Evolutionary conservation across 768 basidiomycete genomes (phyloP).

Genomic region (Trametes cubensis): DNA sequence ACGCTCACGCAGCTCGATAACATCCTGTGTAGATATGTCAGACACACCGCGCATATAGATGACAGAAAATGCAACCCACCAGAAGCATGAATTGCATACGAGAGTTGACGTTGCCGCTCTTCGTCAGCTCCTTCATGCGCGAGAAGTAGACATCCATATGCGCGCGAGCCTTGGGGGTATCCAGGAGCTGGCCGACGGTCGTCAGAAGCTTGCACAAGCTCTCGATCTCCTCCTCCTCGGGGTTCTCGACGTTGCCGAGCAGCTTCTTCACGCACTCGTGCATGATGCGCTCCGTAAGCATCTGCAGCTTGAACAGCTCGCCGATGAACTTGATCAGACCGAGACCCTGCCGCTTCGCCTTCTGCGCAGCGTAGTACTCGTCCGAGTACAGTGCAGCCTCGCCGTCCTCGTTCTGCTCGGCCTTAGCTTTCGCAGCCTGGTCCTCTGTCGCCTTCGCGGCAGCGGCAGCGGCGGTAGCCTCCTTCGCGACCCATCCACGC

Average conservation of each 20-base stretch:
- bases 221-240: conserved; percentile 98
- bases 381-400: conserved; percentile 87
- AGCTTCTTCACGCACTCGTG: conserved; percentile 98
- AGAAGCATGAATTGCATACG: conserved; percentile 96
- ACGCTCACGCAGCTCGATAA: conserved; percentile 83
- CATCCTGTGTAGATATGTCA: conserved; percentile 57
- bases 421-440: conserved; percentile 71
- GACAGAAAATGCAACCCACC: conserved; percentile 50
- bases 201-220: conserved; percentile 89
- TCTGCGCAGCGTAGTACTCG: conserved; percentile 93
- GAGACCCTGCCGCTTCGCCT: conserved; percentile 95
- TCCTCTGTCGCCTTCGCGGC: conserved; percentile 86
- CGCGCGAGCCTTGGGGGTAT: conserved; percentile 76
- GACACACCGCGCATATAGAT: conserved; percentile 7
- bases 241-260: conserved; percentile 89
- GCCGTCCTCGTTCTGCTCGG: conserved; percentile 57
- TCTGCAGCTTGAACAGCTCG: conserved; percentile 98
- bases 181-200: conserved; percentile 84
- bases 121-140: conserved; percentile 82
- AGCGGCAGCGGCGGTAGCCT: conserved; percentile 84
- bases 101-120: conserved; percentile 73
- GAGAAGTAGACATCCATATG: conserved; percentile 94
- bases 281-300: conserved; percentile 98
- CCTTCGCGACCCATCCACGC: conserved; percentile 90
- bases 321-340: conserved; percentile 98